A percentile compares a stretch with the other conserved stretches of the same genome.
Conservation (phyloP, 129 eudicot genomes). For the Erigeron canadensis region DNA sequence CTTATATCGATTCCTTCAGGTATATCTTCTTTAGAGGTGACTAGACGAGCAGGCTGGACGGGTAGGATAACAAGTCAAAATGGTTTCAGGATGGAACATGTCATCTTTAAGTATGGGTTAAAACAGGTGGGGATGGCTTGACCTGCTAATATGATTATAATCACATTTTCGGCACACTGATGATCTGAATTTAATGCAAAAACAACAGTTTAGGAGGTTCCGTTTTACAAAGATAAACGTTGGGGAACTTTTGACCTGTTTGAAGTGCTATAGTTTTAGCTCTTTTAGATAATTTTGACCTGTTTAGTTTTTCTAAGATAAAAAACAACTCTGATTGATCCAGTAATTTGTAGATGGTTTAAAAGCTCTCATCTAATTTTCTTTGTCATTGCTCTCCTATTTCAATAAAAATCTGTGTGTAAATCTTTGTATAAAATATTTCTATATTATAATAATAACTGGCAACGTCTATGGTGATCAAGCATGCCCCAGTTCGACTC, state of each 20-base stretch:
- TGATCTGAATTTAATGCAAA: neutral
- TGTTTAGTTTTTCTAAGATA: too few relatives aligned
- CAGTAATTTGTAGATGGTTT: too few relatives aligned
- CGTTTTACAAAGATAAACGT: neutral
- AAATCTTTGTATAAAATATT: neutral
- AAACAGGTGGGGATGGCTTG: neutral
- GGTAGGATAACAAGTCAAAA: neutral
- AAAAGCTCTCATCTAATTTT: neutral
- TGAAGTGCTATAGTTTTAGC: neutral
- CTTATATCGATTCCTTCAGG: constrained; percentile 80
- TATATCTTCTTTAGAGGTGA: constrained; percentile 17
- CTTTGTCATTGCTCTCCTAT: neutral
- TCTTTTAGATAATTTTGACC: neutral
- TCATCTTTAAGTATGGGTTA: too few relatives aligned
- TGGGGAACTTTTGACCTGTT: too few relatives aligned
- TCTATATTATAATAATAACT: neutral
- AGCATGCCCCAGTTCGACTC: neutral
- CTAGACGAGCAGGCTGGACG: neutral
- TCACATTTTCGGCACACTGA: neutral
- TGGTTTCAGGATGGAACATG: too few relatives aligned
- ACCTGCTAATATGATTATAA: neutral
- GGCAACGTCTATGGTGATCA: neutral
- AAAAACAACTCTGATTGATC: too few relatives aligned
- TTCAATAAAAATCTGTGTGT: neutral
- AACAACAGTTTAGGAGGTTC: neutral